Evolutionary conservation across 208 protist species (phyloP).

Genomic region (Naegleria gruberi): DNA sequence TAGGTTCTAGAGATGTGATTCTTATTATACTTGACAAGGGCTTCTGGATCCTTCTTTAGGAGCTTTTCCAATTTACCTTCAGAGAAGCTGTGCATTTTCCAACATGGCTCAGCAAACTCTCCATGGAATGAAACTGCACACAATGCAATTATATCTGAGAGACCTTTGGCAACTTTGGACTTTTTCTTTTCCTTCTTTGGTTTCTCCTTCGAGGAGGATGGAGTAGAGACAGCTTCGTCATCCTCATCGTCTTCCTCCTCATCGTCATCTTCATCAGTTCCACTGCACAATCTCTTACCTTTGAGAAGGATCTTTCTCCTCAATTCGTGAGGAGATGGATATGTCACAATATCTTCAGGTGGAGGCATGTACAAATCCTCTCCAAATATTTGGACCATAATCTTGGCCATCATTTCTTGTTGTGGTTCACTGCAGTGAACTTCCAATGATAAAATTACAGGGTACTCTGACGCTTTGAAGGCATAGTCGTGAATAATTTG

Average conservation of each 20-base stretch:
- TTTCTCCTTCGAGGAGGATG: neutral
- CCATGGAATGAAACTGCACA: neutral
- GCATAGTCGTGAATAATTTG: conserved; percentile 47
- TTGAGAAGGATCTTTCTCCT: conserved; percentile 22
- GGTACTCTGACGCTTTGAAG: conserved; percentile 53
- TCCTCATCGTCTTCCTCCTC: neutral
- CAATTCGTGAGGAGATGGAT: conserved; percentile 19
- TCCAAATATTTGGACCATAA: conserved; percentile 45
- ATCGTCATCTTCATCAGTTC: neutral
- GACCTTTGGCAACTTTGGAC: neutral
- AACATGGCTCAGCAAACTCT: neutral
- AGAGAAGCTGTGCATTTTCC: neutral
- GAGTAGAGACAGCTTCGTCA: neutral
- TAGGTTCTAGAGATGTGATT: conserved; percentile 74
- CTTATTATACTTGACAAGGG: conserved; percentile 41
- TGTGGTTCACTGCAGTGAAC: conserved; percentile 52
- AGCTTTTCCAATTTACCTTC: neutral
- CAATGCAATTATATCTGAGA: neutral
- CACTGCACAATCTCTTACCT: neutral
- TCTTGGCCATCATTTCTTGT: conserved; percentile 52
- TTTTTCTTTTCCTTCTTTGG: neutral
- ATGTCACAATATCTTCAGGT: no score
- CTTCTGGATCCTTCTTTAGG: neutral
- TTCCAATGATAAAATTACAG: conserved; percentile 64
- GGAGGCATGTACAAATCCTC: neutral